Percentiles rank a stretch among this genome's conserved stretches.
phyloP scores from a whole-genome alignment of 108 stramenopile species.

The Mediolabrus comicus region DNA sequence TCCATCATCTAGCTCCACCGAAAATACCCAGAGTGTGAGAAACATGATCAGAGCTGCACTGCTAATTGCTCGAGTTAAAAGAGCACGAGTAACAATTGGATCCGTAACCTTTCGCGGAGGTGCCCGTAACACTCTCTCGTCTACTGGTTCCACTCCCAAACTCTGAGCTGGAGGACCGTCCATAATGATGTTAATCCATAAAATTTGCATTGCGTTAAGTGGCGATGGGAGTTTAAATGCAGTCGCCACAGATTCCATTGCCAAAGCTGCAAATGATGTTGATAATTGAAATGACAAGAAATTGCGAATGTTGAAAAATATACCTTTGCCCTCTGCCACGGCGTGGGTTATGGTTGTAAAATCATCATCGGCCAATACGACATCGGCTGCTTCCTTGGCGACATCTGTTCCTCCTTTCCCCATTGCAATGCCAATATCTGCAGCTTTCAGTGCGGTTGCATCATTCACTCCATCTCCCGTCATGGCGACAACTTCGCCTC shows the following conservation, averaged over 20 bases:
- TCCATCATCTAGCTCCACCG: slow-evolving; percentile 83
- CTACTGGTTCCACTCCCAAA: slow-evolving; percentile 93
- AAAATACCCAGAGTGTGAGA: slow-evolving; percentile 87
- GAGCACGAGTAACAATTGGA: slow-evolving; percentile 84
- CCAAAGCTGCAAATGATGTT: slow-evolving; percentile 94
- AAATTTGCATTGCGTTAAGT: slow-evolving; percentile 96
- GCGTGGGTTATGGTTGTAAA: slow-evolving; percentile 90
- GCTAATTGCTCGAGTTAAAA: slow-evolving; percentile 81
- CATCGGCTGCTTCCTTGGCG: slow-evolving; percentile 96
- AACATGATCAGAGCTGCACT: slow-evolving; percentile 87
- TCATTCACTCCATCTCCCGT: slow-evolving; percentile 99
- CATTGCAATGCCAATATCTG: slow-evolving; percentile 99
- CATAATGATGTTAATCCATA: slow-evolving; percentile 99
- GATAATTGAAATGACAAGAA: slow-evolving; percentile 95
- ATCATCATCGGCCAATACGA: slow-evolving; percentile 93
- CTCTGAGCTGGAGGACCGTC: slow-evolving; percentile 95
- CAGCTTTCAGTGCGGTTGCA: slow-evolving; percentile 92
- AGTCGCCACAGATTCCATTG: slow-evolving; percentile 90
- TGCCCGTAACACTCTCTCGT: slow-evolving; percentile 76
- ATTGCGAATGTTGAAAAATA: slow-evolving; percentile 98
- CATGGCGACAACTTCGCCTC: slow-evolving; percentile 96
- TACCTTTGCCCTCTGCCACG: slow-evolving; percentile 95
- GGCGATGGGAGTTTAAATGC: slow-evolving; percentile 86
- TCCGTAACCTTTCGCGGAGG: slow-evolving; percentile 89
- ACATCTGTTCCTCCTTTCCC: slow-evolving; percentile 95